A percentile compares a stretch with the other conserved stretches of the same genome.
Evolutionary conservation across 208 protist genomes (phyloP).

Genomic region (Wallacemonas collosoma): DNA sequence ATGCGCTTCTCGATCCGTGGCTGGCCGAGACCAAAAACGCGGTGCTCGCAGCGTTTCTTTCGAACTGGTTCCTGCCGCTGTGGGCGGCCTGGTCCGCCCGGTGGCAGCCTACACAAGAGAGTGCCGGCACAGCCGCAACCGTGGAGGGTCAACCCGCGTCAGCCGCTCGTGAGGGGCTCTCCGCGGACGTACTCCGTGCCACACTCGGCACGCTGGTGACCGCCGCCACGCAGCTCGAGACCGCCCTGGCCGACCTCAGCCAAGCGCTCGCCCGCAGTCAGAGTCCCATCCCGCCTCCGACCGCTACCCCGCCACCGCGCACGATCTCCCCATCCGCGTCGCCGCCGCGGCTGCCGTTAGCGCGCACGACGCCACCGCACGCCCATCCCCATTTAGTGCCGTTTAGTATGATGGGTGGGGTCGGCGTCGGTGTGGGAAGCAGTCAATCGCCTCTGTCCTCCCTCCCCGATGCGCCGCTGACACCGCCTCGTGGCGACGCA

Average conservation of each 20-base stretch:
- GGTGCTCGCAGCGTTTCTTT: slow-evolving; percentile 24
- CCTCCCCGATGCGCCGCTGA: background rate
- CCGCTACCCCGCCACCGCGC: background rate
- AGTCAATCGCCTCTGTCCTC: background rate
- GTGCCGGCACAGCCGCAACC: background rate
- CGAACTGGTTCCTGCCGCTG: slow-evolving; percentile 29
- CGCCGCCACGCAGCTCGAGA: background rate
- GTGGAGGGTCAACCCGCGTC: background rate
- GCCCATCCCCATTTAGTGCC: too few relatives aligned
- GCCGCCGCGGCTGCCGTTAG: slow-evolving; percentile 1
- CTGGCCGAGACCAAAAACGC: slow-evolving; percentile 27
- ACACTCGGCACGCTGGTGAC: background rate
- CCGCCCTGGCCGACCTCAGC: background rate
- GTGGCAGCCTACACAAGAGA: background rate
- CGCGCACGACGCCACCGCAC: background rate
- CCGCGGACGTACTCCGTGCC: background rate
- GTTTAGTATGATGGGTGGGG: too few relatives aligned
- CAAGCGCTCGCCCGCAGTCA: background rate
- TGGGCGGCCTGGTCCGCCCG: slow-evolving; percentile 19
- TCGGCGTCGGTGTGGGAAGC: background rate
- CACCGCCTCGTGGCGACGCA: background rate
- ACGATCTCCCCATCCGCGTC: slow-evolving; percentile 4
- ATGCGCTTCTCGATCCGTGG: slow-evolving; percentile 29
- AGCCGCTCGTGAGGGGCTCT: background rate
- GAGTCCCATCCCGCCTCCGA: background rate